These are phyloP conservation scores for Zymoseptoria crescenta DNA, from an alignment of 2,329 filamentous ascomycete genomes.

Conservation along the genomic window DNA sequence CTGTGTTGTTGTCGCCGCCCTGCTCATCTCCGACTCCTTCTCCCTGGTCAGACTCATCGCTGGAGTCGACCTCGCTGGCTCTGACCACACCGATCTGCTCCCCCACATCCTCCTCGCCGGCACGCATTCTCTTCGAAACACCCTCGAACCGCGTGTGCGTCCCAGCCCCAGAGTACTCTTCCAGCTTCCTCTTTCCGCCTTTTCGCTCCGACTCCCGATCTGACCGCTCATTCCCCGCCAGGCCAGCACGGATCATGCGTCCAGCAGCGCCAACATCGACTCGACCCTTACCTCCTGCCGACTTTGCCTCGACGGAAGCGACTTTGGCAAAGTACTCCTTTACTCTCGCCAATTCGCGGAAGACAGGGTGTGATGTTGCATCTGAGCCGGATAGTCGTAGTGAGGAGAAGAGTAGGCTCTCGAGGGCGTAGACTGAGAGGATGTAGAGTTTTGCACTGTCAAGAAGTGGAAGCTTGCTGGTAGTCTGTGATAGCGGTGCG, in stretches of 20 bases:
- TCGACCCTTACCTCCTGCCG: slow-evolving; percentile 34
- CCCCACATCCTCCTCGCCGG: slow-evolving; percentile 19
- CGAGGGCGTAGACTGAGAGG: slow-evolving; percentile 79
- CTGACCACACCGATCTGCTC: slow-evolving; percentile 7
- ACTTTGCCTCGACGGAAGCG: slow-evolving; percentile 55
- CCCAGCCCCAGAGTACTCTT: slow-evolving; percentile 25
- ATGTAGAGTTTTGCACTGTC: slow-evolving; percentile 93
- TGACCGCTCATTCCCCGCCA: slow-evolving; percentile 48
- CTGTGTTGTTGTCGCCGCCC: slow-evolving; percentile 2
- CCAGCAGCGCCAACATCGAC: slow-evolving; percentile 69
- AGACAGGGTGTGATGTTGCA: slow-evolving; percentile 77
- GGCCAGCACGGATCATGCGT: slow-evolving; percentile 72
- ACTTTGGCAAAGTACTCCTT: slow-evolving; percentile 93
- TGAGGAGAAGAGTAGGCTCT: slow-evolving; percentile 80
- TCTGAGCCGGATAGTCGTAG: slow-evolving; percentile 72
- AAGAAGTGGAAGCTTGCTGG: slow-evolving; percentile 77
- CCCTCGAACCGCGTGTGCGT: slow-evolving; percentile 30
- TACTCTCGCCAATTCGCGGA: slow-evolving; percentile 75
- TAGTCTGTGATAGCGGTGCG: slow-evolving; percentile 51
- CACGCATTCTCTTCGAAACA: slow-evolving; percentile 26
- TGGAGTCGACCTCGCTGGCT: slow-evolving; percentile 5
- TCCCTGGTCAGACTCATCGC: slow-evolving; percentile 1
- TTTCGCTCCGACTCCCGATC: slow-evolving; percentile 33
- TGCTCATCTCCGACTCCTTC: slow-evolving; percentile 6
- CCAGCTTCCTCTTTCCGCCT: slow-evolving; percentile 31